Conservation (phyloP, 345 rosid species). For the Sapria himalayana region DNA sequence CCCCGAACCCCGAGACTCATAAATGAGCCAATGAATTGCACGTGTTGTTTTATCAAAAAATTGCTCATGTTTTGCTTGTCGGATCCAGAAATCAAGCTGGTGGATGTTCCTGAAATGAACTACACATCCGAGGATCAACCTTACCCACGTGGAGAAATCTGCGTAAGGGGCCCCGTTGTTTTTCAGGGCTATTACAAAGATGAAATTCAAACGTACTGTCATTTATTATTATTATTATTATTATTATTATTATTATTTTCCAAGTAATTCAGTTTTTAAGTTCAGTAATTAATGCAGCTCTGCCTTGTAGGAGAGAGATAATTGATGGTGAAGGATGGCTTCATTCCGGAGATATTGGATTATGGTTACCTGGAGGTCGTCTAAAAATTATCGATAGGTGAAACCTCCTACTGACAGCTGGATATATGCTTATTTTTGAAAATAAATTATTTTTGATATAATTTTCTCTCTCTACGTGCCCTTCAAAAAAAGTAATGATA, state of each 20-base stretch:
- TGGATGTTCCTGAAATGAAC: slow-evolving; percentile 90
- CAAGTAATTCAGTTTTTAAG: slow-evolving; percentile 4
- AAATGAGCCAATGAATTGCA: too few species aligned
- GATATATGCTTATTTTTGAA: too few species aligned
- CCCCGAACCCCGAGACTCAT: too few species aligned
- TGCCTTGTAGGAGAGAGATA: slow-evolving; percentile 87
- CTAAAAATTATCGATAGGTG: slow-evolving; percentile 90
- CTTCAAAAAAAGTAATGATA: too few species aligned
- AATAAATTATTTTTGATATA: too few species aligned
- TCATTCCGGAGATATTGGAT: slow-evolving; percentile 89
- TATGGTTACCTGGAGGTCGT: slow-evolving; percentile 85
- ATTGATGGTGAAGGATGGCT: slow-evolving; percentile 90
- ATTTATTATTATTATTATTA: slow-evolving; percentile 1
- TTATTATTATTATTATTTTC: slow-evolving; percentile 1
- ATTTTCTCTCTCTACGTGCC: too few species aligned
- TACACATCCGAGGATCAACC: slow-evolving; percentile 79
- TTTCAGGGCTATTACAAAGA: slow-evolving; percentile 80
- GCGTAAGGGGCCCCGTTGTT: slow-evolving; percentile 81
- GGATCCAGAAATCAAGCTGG: slow-evolving; percentile 74
- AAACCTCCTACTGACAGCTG: too few species aligned
- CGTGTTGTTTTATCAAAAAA: too few species aligned
- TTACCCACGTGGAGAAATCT: slow-evolving; percentile 88
- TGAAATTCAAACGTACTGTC: slow-evolving; percentile 68
- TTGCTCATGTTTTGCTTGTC: too few species aligned
- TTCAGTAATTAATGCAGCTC: too few species aligned